Conservation (phyloP, 225 moss, liverwort and hornwort genomes). For the Climacium dendroides region DNA sequence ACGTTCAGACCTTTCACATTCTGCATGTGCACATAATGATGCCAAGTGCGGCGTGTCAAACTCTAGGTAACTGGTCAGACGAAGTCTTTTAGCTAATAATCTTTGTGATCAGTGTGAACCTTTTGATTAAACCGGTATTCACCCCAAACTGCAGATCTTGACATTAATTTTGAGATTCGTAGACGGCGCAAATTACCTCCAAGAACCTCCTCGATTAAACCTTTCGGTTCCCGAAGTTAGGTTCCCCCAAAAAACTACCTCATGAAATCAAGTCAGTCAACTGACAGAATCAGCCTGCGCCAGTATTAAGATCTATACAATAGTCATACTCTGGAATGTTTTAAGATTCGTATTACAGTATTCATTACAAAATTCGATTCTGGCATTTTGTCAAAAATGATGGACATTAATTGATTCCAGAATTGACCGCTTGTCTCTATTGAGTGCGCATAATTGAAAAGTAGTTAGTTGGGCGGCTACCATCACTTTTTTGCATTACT, state of each 20-base stretch:
- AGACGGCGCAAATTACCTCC: too few species aligned
- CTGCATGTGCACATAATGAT: slow-evolving; percentile 23
- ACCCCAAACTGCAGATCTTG: background rate
- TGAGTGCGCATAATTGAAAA: background rate
- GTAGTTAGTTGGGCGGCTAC: too few species aligned
- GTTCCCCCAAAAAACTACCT: background rate
- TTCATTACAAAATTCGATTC: background rate
- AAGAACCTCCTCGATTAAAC: background rate
- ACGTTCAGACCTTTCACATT: slow-evolving; percentile 34
- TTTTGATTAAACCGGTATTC: too few species aligned
- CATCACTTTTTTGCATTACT: background rate
- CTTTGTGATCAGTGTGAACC: background rate
- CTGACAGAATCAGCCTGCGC: background rate
- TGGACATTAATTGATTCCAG: background rate
- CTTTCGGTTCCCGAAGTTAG: background rate
- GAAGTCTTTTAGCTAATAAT: too few species aligned
- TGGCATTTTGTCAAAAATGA: too few species aligned
- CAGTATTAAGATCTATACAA: background rate
- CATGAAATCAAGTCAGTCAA: background rate
- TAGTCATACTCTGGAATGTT: background rate
- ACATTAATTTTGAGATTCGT: background rate
- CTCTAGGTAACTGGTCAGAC: background rate
- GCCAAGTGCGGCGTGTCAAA: background rate
- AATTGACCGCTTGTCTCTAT: background rate
- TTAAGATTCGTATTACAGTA: background rate